Conservation (phyloP, 148 eudicot genomes). For the Beta vulgaris region DNA sequence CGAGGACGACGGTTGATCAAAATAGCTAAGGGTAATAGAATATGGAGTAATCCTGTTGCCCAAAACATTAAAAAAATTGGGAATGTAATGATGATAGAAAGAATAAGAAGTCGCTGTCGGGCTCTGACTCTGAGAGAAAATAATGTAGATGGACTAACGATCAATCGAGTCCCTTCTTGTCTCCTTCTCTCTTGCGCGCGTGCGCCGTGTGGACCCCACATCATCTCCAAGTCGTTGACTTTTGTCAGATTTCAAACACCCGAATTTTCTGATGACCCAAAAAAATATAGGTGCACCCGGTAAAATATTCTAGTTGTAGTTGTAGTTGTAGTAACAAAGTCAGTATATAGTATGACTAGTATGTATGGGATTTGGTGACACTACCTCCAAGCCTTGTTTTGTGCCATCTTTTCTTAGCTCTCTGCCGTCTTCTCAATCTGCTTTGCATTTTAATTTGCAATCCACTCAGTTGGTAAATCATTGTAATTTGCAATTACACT, state of each 20-base stretch:
- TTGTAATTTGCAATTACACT: too few species aligned
- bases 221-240: conserved; percentile 22
- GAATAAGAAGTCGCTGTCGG: conserved; percentile 20
- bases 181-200: conserved; percentile 18
- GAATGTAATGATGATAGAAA: conserved; percentile 4
- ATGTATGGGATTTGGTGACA: background rate
- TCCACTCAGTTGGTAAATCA: too few species aligned
- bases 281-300: too few species aligned
- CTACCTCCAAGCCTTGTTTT: background rate
- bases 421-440: background rate
- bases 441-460: too few species aligned
- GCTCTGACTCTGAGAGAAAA: conserved; percentile 23
- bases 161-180: background rate
- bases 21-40: background rate
- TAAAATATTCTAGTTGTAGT: too few species aligned
- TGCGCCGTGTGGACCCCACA: conserved; percentile 29
- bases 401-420: background rate
- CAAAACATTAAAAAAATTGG: background rate
- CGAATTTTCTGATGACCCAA: background rate
- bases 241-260: conserved; percentile 12
- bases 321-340: background rate
- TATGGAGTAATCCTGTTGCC: background rate
- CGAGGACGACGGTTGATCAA: too few species aligned
- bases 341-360: background rate
- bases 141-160: background rate